Base-by-base conservation (phyloP, 2,329 filamentous ascomycete species). In the Ascomycota sp. region DNA sequence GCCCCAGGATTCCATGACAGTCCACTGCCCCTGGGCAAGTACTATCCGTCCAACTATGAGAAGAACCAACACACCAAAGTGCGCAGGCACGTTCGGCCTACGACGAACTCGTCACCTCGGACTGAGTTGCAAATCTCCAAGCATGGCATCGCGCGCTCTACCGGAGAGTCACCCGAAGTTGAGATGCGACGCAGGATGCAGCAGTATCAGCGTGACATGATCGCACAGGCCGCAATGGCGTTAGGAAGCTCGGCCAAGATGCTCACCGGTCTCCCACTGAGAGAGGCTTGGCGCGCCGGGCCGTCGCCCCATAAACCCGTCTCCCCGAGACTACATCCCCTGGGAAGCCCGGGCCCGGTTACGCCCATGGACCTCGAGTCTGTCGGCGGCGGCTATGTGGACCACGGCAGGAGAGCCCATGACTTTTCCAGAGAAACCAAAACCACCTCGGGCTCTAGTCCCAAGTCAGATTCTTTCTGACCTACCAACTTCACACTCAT, bases 21-120 rank as follows among this genome's bases (percentile, higher is more conserved):
- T 23, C 47, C 55, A 4, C 47, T 69, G 21, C 63, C 67, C 0
- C 53, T 69, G 48, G 69, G 69, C 17, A 73, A 72, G 47, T 74
- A 73, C 40, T 70, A 73, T 34, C 69, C 69, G 1, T 61, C 65
- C 19, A 72, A 72, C 46, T 73, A 69, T 39, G 63, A 69, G 38
- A 53, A 50, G 20, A 30, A 34, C 8, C 32, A 39, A 9, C 33
- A 30, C 44, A 31, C 53, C 29, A 50, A 47, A 29, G 37, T 36
- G 13, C 37, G 37, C 7, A 23, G 13, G 32, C 13, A 20, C 30
- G 12, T 22, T n/a, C 42, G 37, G 11, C 40, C 35, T 38, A 33
- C 41, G 26, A 32, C 48, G 30, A 39, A 50, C n/a, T 42, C 46
- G 30, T 40, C 44, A 4, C 40, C 46, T 8, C 52, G 48, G 27